Base-by-base conservation (phyloP, 345 rosid genomes). In the Lumnitzera littorea region DNA sequence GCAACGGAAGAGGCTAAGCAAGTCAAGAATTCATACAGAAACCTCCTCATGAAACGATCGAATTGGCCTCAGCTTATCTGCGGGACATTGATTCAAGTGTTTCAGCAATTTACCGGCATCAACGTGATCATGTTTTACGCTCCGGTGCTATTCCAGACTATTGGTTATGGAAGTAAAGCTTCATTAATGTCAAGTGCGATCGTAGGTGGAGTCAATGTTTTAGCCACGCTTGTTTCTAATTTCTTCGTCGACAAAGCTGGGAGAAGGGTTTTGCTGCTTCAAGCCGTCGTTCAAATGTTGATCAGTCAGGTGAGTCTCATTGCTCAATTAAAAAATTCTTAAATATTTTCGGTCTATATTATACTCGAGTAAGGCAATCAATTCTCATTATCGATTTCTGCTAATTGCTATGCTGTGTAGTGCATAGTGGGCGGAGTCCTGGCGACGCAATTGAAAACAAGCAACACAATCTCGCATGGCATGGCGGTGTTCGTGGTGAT, bases 71-170 rank as follows among this genome's bases (percentile, higher is more conserved):
- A 61, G 9, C 67, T 80, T 13, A 59, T 74, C 2, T 69, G 71
- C 0, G 76, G 73, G 41, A 68, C 73, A 11, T 12, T 70, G 52
- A 24, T 80, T 55, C 79, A 68, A 57, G 46, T 76, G 12, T 76
- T 74, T 68, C 79, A 74, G 70, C 81, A 80, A 17, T 72, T 76
- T 49, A 74, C 84, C 0, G 85, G 80, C 1, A 77, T 77, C 67
- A 74, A 80, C 24, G 85, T 68, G 23, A 71, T 80, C 24, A 80
- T 80, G 85, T 77, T 74, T 47, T 80, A 84, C 0, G 82, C 91
- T 2, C 95, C 95, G 0, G 89, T 82, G 13, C 61, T 87, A 46
- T 87, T 87, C 72, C 84, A 84, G 56, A 87, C 87, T 0, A 73
- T 84, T 55, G 95, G 91, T 1, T 84, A 82, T 48, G 84, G 80